Base-by-base conservation (phyloP, 768 basidiomycete genomes). In the Macrolepiota albuminosa region DNA sequence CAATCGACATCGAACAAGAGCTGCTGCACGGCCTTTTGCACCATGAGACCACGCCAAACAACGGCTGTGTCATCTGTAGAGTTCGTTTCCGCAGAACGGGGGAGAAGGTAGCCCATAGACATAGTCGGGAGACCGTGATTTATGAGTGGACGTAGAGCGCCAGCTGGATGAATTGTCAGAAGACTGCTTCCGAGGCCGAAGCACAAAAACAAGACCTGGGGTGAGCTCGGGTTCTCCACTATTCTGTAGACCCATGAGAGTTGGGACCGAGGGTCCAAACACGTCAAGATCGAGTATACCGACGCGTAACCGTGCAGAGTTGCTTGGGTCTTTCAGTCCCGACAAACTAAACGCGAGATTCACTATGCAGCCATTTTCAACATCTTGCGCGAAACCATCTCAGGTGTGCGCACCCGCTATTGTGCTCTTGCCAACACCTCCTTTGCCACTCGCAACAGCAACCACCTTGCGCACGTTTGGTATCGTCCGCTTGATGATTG, bases 1-100 rank as follows among this genome's bases (percentile, higher is more conserved):
- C 96, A 98, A 70, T 98, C 95, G 6, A 97, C 93, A 64, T 98
- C 94, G 67, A 99, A 98, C 1, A 98, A 81, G 0, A 98, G 79
- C 69, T 98, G 95, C 70, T 98, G 95, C 0, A 95, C 93, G 29
- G 95, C 95, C 69, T 98, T 98, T 75, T 96, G 95, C 1, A 98
- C 96, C 96, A 98, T 98, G 24, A 97, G 81, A 2, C 96, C 96
- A 29, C 96, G 82, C 96, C 96, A 99, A 34, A 96, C 92, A 36
- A 98, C 81, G 0, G 95, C 87, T 0, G 86, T 85, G 68, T 95
- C 93, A 39, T 80, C 79, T 56, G 80, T 80, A 3, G 82, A 75
- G 46, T 76, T 75, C 33, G 76, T 75, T 7, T 81, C 78, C 36
- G 76, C 64, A 1, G 78, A 68, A 57, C 76, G 74, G 1, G 91